Evolutionary conservation across 2,329 filamentous ascomycete genomes (phyloP).

Genomic region (Scedosporium minutisporum): DNA sequence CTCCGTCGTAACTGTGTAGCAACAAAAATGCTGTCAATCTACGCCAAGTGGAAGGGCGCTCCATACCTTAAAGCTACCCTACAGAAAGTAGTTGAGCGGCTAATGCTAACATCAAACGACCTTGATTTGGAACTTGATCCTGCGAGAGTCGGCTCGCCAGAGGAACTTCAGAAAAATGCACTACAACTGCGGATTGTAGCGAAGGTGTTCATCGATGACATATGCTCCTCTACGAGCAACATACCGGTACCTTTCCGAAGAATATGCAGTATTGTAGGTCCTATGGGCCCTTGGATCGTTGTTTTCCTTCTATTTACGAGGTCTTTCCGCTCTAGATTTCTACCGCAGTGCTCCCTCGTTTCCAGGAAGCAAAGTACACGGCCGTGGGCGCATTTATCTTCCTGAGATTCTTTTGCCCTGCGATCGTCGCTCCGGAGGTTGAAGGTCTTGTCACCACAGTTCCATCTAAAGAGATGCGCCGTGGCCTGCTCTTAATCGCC

Average conservation of each 20-base stretch:
- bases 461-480: slow-evolving; percentile 59
- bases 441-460: slow-evolving; percentile 53
- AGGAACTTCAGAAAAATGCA: slow-evolving; percentile 58
- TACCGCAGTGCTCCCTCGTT: slow-evolving; percentile 50
- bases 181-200: slow-evolving; percentile 57
- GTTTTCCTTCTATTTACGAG: slow-evolving; percentile 9
- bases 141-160: slow-evolving; percentile 45
- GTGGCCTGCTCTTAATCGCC: slow-evolving; percentile 58
- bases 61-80: slow-evolving; percentile 54
- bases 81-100: slow-evolving; percentile 55
- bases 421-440: slow-evolving; percentile 59
- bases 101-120: slow-evolving; percentile 58
- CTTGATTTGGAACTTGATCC: slow-evolving; percentile 61
- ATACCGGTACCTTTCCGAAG: slow-evolving; percentile 56
- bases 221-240: slow-evolving; percentile 50
- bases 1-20: slow-evolving; percentile 59
- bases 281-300: neutral
- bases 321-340: slow-evolving; percentile 37
- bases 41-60: slow-evolving; percentile 61
- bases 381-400: slow-evolving; percentile 65
- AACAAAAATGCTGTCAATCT: slow-evolving; percentile 64
- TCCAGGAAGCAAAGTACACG: slow-evolving; percentile 62
- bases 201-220: slow-evolving; percentile 63
- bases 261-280: slow-evolving; percentile 55
- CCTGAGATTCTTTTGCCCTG: slow-evolving; percentile 62